These are phyloP conservation scores for Megacollybia marginata DNA, from an alignment of 768 basidiomycete genomes.

Conservation along the genomic window DNA sequence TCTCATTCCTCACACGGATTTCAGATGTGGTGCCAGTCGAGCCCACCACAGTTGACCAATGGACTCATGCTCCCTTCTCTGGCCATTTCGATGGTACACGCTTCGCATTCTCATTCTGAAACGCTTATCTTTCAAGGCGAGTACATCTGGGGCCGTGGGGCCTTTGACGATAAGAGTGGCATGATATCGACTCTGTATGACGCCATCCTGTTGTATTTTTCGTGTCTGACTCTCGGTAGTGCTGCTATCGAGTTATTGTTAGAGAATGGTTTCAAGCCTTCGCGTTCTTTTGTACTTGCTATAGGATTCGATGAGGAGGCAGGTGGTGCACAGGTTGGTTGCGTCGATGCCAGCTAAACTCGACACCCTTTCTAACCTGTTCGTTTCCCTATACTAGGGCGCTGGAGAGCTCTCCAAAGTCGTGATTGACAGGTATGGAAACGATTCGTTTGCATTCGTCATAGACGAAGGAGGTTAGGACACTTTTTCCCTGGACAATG, in stretches of 20 bases:
- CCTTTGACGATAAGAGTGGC: constrained; percentile 46
- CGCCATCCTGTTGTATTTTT: not conserved
- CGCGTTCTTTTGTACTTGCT: constrained; percentile 14
- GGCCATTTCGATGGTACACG: constrained; percentile 35
- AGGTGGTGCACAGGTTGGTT: constrained; percentile 24
- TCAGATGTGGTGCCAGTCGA: constrained; percentile 52
- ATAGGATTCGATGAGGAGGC: constrained; percentile 53
- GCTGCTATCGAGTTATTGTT: constrained; percentile 9
- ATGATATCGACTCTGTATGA: constrained; percentile 22
- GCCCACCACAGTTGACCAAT: constrained; percentile 31
- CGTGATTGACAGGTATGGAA: constrained; percentile 44
- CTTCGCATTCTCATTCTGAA: too few species aligned
- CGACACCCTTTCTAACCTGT: not conserved
- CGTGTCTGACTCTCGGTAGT: not conserved
- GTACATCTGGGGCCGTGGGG: constrained; percentile 51
- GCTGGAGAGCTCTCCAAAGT: constrained; percentile 26
- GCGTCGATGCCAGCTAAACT: constrained; percentile 5
- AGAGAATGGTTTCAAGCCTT: constrained; percentile 9
- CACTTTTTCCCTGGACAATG: not conserved
- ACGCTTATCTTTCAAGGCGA: constrained; percentile 20
- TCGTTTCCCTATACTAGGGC: constrained; percentile 26
- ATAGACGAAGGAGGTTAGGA: constrained; percentile 51
- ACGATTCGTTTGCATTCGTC: constrained; percentile 47
- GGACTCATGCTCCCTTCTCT: constrained; percentile 43
- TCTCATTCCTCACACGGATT: not conserved